Base-by-base conservation (phyloP, 495 filamentous ascomycete species). In the Clohesyomyces aquaticus region DNA sequence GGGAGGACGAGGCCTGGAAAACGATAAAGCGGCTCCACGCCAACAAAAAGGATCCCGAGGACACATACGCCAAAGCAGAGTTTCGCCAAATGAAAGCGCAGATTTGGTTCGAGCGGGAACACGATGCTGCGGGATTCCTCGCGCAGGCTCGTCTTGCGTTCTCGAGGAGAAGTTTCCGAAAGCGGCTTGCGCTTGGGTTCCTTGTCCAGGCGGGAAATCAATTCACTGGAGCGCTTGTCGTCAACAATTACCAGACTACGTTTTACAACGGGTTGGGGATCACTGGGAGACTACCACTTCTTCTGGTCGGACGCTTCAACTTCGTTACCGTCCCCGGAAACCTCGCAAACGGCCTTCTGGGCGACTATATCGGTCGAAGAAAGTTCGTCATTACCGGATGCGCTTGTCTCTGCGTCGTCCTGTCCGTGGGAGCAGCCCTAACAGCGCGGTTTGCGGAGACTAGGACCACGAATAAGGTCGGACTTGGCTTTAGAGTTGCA, bases 71-170 rank as follows among this genome's bases (percentile, higher is more conserved):
- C 38, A 45, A 58, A n/a, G 58, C 58, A 22, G 67, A 70, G 45
- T 62, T 52, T 41, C 28, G 53, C 18, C 67, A 70, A 43, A 70
- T 70, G 58, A 59, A 60, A 23, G 57, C 60, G 25, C 63, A 70
- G 48, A 67, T 70, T 49, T 51, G 38, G 4, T 63, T 59, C 41
- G 67, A 70, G 48, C n/a, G 32, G 19, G 28, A 38, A 10, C 60
- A 68, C 21, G 63, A 55, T 23, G 61, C 61, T 21, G 55, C 55
- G 27, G 61, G 60, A 19, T 55, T 55, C 22, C 42, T 59, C 1
- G 60, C 52, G 16, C 65, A 68, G 41, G 59, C 59, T 18, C 41
- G 45, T 3, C 25, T 48, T 11, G 56, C 56, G 2, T 60, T 43
- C 16, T 48, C 42, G 16, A 47, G 56, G n/a, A 48, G 46, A 55